Evolutionary conservation across 2,329 filamentous ascomycete genomes (phyloP), one percentile per base, ranked within the genome.

Genomic region (Hypoxylon sp.): DNA sequence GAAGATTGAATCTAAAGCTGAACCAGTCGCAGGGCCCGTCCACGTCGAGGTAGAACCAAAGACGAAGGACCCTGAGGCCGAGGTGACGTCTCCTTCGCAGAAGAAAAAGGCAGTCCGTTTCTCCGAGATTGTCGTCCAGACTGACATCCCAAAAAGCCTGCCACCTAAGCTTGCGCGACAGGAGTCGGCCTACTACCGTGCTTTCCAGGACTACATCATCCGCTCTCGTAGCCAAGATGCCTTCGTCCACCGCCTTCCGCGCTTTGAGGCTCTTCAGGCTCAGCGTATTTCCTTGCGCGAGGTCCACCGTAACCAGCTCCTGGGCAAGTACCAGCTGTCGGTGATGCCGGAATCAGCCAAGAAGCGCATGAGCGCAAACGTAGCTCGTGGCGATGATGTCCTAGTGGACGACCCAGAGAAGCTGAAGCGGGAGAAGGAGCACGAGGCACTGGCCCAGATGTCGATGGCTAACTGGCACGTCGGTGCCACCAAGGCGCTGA

Each of bases 211-310:
- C 70, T 83, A 91, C 65, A 78, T 88, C 41, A 83, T 90, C 56
- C 84, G 85, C 26, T 86, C 85, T 11, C 86, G 85, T 54, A 80
- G 81, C 49, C 79, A 81, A 15, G 95, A 98, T 73, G 87, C 88
- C 8, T 97, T 97, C 71, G 84, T 96, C 51, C 90, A 96, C 73
- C 89, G 91, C 37, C 86, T 91, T 54, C 84, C 90, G 20, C 89
- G 95, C 45, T 96, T 94, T 58, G 94, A 98, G 72, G 91, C 92
- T 20, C 81, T 97, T 43, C 94, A 97, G 72, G 86, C 92, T 23
- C 86, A 90, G 69, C 89, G 95, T 33, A 82, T 93, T 53, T 91
- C 88, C 40, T 84, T 92, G 55, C 82, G 84, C 17, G 82, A 88
- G 55, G 79, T 84, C 35, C 92, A 97, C 75, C 84, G 89, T 70